Evolutionary conservation across 2,329 filamentous ascomycete genomes (phyloP).

Genomic region (Aspergillus piperis): DNA sequence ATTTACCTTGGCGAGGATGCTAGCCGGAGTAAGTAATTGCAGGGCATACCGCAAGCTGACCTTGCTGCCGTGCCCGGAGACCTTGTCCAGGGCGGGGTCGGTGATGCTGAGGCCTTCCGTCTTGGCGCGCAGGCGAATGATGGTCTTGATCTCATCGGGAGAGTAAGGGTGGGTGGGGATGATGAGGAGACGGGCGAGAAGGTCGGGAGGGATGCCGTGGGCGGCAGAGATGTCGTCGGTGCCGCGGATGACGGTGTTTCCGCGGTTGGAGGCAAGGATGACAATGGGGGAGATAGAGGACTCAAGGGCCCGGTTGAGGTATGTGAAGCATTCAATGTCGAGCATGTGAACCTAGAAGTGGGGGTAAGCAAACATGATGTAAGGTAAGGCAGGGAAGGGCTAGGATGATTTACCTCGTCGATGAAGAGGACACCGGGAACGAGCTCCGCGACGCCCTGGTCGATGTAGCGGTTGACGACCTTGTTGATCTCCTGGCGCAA

Average conservation of each 20-base stretch:
- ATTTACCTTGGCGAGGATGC: conserved; percentile 85
- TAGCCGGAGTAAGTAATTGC: conserved; percentile 85
- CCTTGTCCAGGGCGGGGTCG: conserved; percentile 81
- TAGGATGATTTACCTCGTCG: conserved; percentile 70
- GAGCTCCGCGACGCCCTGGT: conserved; percentile 94
- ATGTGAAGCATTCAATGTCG: conserved; percentile 98
- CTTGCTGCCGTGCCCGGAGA: conserved; percentile 81
- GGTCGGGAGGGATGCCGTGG: conserved; percentile 91
- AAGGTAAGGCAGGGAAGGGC: conserved; percentile 24
- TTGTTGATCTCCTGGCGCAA: conserved; percentile 96
- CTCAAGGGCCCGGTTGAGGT: conserved; percentile 97
- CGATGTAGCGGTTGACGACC: conserved; percentile 98
- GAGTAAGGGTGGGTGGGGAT: conserved; percentile 91
- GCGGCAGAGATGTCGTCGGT: conserved; percentile 77
- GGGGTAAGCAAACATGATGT: conserved; percentile 8
- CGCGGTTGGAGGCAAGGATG: conserved; percentile 94
- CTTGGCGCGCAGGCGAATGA: conserved; percentile 79
- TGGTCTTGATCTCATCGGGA: conserved; percentile 85
- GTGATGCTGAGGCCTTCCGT: conserved; percentile 79
- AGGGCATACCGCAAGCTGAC: conserved; percentile 91
- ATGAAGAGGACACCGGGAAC: conserved; percentile 99
- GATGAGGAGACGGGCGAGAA: conserved; percentile 90
- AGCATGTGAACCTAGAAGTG: conserved; percentile 87
- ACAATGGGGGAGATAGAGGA: conserved; percentile 94
- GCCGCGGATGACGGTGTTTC: conserved; percentile 88